Conservation (phyloP, 768 basidiomycete species). For the Tephrocybe sp. region DNA sequence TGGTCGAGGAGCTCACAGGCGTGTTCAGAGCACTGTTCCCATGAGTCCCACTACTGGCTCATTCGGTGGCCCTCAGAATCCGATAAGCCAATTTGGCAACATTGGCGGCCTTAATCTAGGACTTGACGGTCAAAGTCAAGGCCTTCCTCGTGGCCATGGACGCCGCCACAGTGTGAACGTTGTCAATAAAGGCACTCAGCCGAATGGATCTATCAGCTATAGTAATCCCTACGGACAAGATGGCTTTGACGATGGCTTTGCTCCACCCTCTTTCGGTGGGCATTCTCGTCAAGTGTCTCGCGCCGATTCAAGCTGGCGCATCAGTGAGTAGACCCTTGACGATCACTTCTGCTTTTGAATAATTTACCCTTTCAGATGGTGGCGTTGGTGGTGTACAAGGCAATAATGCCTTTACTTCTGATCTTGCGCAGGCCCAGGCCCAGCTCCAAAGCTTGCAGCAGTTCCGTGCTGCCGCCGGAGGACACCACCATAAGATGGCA, state of each 20-base stretch:
- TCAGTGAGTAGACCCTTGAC: slow-evolving; percentile 55
- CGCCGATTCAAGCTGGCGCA: slow-evolving; percentile 85
- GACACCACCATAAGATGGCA: slow-evolving; percentile 95
- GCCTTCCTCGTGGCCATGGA: slow-evolving; percentile 81
- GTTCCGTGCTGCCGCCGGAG: slow-evolving; percentile 93
- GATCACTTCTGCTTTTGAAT: slow-evolving; percentile 7
- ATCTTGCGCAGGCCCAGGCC: slow-evolving; percentile 95
- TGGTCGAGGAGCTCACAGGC: slow-evolving; percentile 65
- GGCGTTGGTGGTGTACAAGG: slow-evolving; percentile 70
- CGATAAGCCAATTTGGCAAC: slow-evolving; percentile 70
- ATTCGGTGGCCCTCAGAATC: slow-evolving; percentile 46
- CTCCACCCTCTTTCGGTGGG: slow-evolving; percentile 58
- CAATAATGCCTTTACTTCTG: slow-evolving; percentile 66
- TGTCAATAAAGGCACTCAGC: slow-evolving; percentile 69
- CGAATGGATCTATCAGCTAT: slow-evolving; percentile 49
- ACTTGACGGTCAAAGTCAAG: slow-evolving; percentile 63
- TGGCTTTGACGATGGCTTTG: slow-evolving; percentile 79
- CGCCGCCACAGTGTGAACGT: slow-evolving; percentile 92
- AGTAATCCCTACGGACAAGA: slow-evolving; percentile 55
- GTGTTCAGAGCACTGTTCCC: slow-evolving; percentile 85
- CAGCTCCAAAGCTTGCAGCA: slow-evolving; percentile 95
- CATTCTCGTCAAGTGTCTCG: slow-evolving; percentile 77
- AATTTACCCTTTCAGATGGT: slow-evolving; percentile 49
- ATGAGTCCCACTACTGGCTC: slow-evolving; percentile 47
- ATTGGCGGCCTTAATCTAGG: slow-evolving; percentile 52